Evolutionary conservation across 805 yeast species (phyloP).

Genomic region (Suhomyces emberorum): DNA sequence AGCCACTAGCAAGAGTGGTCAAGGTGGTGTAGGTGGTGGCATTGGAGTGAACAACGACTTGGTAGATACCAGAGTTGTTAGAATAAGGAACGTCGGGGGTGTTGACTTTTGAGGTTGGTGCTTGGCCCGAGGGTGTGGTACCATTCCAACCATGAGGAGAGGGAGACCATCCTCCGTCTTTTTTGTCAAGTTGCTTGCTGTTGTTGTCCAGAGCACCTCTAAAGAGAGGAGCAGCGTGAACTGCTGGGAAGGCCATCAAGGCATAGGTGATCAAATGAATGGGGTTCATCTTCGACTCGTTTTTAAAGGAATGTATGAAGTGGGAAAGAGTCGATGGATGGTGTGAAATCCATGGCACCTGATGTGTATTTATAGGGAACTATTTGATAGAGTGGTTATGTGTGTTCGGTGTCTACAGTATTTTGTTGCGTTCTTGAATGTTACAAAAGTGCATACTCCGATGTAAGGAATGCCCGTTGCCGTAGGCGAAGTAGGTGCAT

Average conservation of each 20-base stretch:
- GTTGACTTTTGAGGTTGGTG: not conserved
- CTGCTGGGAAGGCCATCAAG: not conserved
- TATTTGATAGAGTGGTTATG: too few species aligned
- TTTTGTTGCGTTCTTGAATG: too few species aligned
- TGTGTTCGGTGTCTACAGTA: too few species aligned
- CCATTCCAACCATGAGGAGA: conserved; percentile 2
- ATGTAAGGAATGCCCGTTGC: too few species aligned
- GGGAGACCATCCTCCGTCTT: not conserved
- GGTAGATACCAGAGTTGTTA: not conserved
- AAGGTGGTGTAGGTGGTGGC: not conserved
- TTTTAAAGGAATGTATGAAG: conserved; percentile 4
- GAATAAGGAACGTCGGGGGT: not conserved
- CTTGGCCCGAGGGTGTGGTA: not conserved
- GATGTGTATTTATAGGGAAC: too few species aligned
- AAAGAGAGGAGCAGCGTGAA: conserved; percentile 1
- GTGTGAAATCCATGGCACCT: not conserved
- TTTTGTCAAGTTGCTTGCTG: not conserved
- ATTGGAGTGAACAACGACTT: not conserved
- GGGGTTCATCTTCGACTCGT: conserved; percentile 4
- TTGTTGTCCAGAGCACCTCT: not conserved
- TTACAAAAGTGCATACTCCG: too few species aligned
- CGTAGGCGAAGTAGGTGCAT: too few species aligned
- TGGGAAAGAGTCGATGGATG: conserved; percentile 11
- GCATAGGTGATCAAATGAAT: conserved; percentile 1
- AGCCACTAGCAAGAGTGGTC: not conserved